A percentile compares a stretch with the other conserved stretches of the same genome.
phyloP scores from a whole-genome alignment of 2,329 filamentous ascomycete genomes.

The Exophiala lecanii-corni region DNA sequence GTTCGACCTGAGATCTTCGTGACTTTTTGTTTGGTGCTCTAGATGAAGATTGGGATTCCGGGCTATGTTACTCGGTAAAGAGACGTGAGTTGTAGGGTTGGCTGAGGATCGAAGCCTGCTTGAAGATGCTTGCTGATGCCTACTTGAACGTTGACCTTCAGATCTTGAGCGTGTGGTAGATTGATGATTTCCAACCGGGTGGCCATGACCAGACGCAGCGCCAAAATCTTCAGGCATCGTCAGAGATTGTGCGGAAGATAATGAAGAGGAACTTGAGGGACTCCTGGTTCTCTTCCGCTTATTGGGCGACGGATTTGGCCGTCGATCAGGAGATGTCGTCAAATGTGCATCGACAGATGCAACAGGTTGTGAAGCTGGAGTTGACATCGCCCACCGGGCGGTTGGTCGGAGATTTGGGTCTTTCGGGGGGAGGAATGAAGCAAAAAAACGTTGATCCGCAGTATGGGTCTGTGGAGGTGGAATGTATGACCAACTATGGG shows the following conservation, averaged over 20 bases:
- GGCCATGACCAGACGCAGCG: slow-evolving; percentile 23
- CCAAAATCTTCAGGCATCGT: slow-evolving; percentile 31
- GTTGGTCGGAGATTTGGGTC: no score
- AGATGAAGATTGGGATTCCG: slow-evolving; percentile 2
- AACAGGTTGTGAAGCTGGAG: neutral
- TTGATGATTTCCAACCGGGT: slow-evolving; percentile 6
- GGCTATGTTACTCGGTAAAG: slow-evolving; percentile 11
- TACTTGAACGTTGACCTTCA: slow-evolving; percentile 21
- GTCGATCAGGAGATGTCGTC: neutral
- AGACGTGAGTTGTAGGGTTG: slow-evolving; percentile 7
- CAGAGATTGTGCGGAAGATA: slow-evolving; percentile 37
- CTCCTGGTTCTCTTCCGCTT: slow-evolving; percentile 25
- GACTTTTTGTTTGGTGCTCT: slow-evolving; percentile 13
- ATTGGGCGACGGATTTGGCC: slow-evolving; percentile 4
- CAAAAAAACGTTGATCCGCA: no score
- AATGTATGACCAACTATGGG: no score
- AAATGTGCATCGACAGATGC: neutral
- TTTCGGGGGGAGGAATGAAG: no score
- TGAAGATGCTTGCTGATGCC: slow-evolving; percentile 16
- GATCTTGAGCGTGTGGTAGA: slow-evolving; percentile 13
- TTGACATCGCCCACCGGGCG: no score
- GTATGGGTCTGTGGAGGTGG: no score
- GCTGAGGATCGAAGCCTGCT: slow-evolving; percentile 21
- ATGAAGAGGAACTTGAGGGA: slow-evolving; percentile 33
- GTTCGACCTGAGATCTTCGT: slow-evolving; percentile 15